Conservation (phyloP, 1,284 basidiomycete genomes). For the Mrakiaceae sp. region DNA sequence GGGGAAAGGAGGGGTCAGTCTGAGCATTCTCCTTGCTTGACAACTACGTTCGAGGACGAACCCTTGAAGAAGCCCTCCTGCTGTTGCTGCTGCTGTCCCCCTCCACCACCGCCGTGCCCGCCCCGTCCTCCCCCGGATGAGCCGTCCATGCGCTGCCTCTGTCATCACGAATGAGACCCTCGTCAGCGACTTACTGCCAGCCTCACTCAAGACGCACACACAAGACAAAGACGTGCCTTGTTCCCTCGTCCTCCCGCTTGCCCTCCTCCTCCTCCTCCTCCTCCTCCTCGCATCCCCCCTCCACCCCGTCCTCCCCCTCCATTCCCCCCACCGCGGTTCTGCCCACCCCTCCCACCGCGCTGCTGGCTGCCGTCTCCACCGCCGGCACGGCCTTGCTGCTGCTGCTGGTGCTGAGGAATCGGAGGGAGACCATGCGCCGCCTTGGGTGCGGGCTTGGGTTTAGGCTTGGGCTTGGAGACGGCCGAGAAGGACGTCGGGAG, state of each 20-base stretch:
- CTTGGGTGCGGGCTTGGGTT: not conserved
- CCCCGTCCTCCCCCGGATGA: not conserved
- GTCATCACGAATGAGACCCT: too few species aligned
- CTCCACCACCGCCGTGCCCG: not conserved
- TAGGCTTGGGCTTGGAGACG: not conserved
- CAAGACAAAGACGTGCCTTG: not conserved
- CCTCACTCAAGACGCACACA: not conserved
- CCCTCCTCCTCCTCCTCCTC: conserved; percentile 4
- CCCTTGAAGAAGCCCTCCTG: too few species aligned
- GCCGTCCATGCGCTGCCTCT: too few species aligned
- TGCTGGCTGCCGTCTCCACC: conserved; percentile 50
- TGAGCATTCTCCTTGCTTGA: too few species aligned
- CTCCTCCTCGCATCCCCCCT: conserved; percentile 41
- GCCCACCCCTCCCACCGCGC: conserved; percentile 38
- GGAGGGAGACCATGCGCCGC: not conserved
- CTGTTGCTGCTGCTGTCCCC: not conserved
- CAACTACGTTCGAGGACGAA: too few species aligned
- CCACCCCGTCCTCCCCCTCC: conserved; percentile 65
- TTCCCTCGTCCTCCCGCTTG: not conserved
- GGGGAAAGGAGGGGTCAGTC: too few species aligned
- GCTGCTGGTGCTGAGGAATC: conserved; percentile 60
- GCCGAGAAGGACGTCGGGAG: not conserved
- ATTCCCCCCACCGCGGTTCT: too few species aligned
- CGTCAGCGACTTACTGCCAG: too few species aligned
- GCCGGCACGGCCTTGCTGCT: conserved; percentile 86